Evolutionary conservation across 495 filamentous ascomycete species (phyloP).

Genomic region (Penicillium psychrofluorescens): DNA sequence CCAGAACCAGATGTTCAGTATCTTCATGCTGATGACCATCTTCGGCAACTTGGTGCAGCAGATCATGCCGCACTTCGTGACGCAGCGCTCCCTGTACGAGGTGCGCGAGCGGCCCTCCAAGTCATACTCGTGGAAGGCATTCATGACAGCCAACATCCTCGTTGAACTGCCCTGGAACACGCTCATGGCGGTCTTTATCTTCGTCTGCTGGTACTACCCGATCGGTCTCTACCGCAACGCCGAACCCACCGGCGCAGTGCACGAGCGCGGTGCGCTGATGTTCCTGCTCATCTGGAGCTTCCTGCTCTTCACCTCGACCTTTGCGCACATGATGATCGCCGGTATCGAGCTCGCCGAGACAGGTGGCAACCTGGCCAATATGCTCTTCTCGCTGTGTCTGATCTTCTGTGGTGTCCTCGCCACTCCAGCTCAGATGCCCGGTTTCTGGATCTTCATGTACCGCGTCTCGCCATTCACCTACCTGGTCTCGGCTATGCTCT

Average conservation of each 20-base stretch:
- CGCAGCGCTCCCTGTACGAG: constrained; percentile 61
- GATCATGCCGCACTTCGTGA: constrained; percentile 66
- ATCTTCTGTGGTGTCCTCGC: constrained; percentile 65
- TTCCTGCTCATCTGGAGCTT: constrained; percentile 50
- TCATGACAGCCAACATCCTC: constrained; percentile 61
- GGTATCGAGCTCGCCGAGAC: constrained; percentile 56
- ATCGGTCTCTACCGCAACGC: constrained; percentile 56
- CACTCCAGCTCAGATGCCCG: constrained; percentile 49
- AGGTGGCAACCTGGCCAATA: constrained; percentile 53
- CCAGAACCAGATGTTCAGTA: constrained; percentile 84
- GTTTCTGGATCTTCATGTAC: constrained; percentile 85
- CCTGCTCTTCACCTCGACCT: constrained; percentile 54
- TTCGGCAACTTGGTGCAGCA: constrained; percentile 77
- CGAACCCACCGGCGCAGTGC: constrained; percentile 31
- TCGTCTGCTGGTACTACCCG: constrained; percentile 61
- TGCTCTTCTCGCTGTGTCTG: constrained; percentile 55
- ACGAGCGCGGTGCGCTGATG: constrained; percentile 51
- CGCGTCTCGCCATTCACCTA: constrained; percentile 70
- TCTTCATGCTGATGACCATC: constrained; percentile 83
- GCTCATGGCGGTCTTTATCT: constrained; percentile 56
- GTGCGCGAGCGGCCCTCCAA: constrained; percentile 66
- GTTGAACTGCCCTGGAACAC: constrained; percentile 71
- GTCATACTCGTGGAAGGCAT: constrained; percentile 69
- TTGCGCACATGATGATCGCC: constrained; percentile 59
- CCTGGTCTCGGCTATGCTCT: constrained; percentile 56